A percentile compares a stretch with the other conserved stretches of the same genome.
phyloP scores from a whole-genome alignment of 2,329 filamentous ascomycete species.

The Ilyonectria sp. region DNA sequence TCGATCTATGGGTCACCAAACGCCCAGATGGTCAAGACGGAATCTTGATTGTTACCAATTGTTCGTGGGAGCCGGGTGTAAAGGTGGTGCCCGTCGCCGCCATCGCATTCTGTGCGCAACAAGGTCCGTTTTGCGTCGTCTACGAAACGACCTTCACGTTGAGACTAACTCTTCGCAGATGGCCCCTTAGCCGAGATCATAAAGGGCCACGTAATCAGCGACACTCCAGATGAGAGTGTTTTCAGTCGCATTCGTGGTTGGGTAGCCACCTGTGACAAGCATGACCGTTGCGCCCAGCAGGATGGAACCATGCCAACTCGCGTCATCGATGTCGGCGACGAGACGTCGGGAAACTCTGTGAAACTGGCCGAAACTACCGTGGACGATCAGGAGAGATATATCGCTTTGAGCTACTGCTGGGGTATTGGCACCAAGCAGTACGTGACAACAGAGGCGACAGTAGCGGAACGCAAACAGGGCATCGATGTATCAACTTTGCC shows the following conservation, averaged over 20 bases:
- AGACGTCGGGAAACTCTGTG: background rate
- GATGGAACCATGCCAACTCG: background rate
- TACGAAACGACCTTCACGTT: background rate
- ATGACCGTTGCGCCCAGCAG: background rate
- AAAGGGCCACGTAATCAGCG: background rate
- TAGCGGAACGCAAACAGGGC: conserved; percentile 5
- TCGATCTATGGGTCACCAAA: conserved; percentile 16
- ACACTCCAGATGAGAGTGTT: background rate
- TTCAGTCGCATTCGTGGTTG: background rate
- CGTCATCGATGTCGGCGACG: conserved; percentile 3
- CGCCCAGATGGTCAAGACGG: conserved; percentile 13
- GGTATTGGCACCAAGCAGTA: conserved; percentile 13
- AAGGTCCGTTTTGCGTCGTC: conserved; percentile 10
- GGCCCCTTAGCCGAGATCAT: conserved; percentile 6
- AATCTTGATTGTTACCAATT: conserved; percentile 15
- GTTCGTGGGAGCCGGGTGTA: background rate
- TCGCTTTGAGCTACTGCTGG: conserved; percentile 33
- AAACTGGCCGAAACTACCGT: background rate
- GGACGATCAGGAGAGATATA: conserved; percentile 1
- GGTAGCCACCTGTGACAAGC: conserved; percentile 9
- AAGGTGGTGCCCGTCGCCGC: conserved; percentile 13
- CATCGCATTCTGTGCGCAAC: conserved; percentile 14
- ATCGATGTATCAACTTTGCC: conserved; percentile 17
- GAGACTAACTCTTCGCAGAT: background rate
- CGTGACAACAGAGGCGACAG: conserved; percentile 10